Conservation (phyloP, 768 basidiomycete genomes). For the Scleroderma citrinum region DNA sequence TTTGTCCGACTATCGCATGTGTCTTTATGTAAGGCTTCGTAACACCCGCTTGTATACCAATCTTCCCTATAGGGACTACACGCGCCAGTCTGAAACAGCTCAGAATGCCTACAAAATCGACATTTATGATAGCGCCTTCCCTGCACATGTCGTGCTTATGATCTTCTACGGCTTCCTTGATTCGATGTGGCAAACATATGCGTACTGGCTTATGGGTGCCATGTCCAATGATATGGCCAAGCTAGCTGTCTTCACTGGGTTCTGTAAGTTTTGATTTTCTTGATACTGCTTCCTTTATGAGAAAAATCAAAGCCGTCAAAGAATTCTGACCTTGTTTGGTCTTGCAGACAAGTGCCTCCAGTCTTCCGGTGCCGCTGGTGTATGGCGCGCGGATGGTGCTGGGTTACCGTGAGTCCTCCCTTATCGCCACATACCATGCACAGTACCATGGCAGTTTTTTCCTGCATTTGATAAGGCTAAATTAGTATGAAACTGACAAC, state of each 20-base stretch:
- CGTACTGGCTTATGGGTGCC: slow-evolving; percentile 82
- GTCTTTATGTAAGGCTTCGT: too few species aligned
- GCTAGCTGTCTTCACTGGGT: slow-evolving; percentile 75
- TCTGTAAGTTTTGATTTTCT: slow-evolving; percentile 49
- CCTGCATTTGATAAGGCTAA: too few species aligned
- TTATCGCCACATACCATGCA: not conserved
- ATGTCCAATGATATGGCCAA: slow-evolving; percentile 81
- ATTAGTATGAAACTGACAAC: too few species aligned
- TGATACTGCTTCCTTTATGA: not conserved
- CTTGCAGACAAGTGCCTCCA: slow-evolving; percentile 65
- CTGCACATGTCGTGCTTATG: slow-evolving; percentile 55
- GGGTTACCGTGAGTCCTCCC: slow-evolving; percentile 47
- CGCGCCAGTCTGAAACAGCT: slow-evolving; percentile 33
- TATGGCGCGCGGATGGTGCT: slow-evolving; percentile 67
- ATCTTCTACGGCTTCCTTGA: slow-evolving; percentile 75
- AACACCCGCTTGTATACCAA: too few species aligned
- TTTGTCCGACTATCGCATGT: too few species aligned
- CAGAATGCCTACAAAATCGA: slow-evolving; percentile 46
- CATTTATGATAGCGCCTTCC: slow-evolving; percentile 50
- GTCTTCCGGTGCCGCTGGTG: slow-evolving; percentile 64
- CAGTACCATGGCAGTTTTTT: not conserved
- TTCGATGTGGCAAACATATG: slow-evolving; percentile 80
- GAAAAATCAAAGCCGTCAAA: not conserved
- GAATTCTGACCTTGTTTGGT: not conserved
- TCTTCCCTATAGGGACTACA: slow-evolving; percentile 43